These are phyloP conservation scores for Yarrowia sp. DNA, from an alignment of 805 yeast species.

Conservation along the genomic window DNA sequence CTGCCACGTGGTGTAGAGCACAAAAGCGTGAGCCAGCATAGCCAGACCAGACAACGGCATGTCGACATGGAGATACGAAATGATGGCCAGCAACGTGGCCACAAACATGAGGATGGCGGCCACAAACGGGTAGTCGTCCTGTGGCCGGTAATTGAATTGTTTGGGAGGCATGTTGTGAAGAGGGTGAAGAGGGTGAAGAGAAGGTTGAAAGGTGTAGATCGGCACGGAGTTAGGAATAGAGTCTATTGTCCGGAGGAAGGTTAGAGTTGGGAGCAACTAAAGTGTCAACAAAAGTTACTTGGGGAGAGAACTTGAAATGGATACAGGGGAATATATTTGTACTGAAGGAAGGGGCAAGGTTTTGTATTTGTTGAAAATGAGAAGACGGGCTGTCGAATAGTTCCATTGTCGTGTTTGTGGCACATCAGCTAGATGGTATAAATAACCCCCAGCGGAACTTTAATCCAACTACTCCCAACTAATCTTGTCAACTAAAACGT, in stretches of 20 bases:
- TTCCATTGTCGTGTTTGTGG: no score
- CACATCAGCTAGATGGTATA: no score
- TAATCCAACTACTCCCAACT: no score
- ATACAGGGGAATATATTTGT: no score
- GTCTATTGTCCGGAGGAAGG: neutral
- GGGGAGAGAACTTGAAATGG: no score
- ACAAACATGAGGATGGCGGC: neutral
- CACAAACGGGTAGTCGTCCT: constrained; percentile 7
- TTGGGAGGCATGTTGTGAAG: neutral
- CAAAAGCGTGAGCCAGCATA: neutral
- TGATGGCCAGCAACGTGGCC: neutral
- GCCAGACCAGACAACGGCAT: constrained; percentile 7
- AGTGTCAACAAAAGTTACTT: no score
- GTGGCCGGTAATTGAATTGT: neutral
- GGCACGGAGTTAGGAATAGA: neutral
- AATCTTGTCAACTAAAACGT: no score
- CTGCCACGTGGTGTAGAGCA: neutral
- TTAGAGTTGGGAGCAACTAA: neutral
- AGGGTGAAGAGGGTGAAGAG: neutral
- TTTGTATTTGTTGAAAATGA: no score
- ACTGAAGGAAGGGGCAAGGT: no score
- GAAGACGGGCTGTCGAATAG: no score
- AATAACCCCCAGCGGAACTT: no score
- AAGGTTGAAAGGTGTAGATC: neutral
- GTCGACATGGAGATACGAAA: neutral